These are phyloP conservation scores for Aspergillus nomiae DNA, from an alignment of 2,329 filamentous ascomycete species.

Conservation along the genomic window DNA sequence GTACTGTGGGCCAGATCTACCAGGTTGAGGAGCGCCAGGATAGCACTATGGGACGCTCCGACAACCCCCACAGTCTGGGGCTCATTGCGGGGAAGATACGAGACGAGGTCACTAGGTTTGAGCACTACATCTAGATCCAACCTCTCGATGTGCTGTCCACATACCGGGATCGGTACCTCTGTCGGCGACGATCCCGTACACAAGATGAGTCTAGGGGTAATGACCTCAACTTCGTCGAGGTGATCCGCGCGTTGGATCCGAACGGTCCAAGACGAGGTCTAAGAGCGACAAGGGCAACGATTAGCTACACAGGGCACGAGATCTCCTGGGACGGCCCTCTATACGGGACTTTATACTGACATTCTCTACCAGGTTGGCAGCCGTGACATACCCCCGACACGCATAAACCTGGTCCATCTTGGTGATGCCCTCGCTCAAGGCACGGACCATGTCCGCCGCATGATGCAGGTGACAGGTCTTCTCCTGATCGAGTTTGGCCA, in stretches of 20 bases:
- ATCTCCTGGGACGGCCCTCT: neutral
- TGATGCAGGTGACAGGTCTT: slow-evolving; percentile 60
- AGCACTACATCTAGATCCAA: slow-evolving; percentile 60
- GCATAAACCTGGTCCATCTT: slow-evolving; percentile 40
- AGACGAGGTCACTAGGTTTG: slow-evolving; percentile 53
- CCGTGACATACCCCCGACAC: slow-evolving; percentile 36
- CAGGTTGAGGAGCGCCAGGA: slow-evolving; percentile 64
- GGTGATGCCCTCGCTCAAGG: slow-evolving; percentile 45
- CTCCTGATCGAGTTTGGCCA: slow-evolving; percentile 57
- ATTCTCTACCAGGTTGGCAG: slow-evolving; percentile 33
- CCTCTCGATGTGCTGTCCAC: slow-evolving; percentile 41
- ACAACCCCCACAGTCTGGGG: slow-evolving; percentile 56
- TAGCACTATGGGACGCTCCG: slow-evolving; percentile 65
- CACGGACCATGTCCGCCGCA: slow-evolving; percentile 58
- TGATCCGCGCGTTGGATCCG: slow-evolving; percentile 31
- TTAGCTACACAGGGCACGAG: slow-evolving; percentile 14
- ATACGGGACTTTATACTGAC: slow-evolving; percentile 23
- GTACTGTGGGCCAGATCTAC: slow-evolving; percentile 54
- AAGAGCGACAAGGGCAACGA: slow-evolving; percentile 3
- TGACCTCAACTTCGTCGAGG: slow-evolving; percentile 32
- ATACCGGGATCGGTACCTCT: slow-evolving; percentile 46
- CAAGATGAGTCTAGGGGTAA: slow-evolving; percentile 54
- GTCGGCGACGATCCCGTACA: slow-evolving; percentile 61
- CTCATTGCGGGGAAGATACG: slow-evolving; percentile 40
- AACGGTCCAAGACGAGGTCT: slow-evolving; percentile 37